A percentile compares a stretch with the other conserved stretches of the same genome.
These are phyloP conservation scores for Euryodendron excelsum DNA, from an alignment of 148 eudicot genomes.

Conservation along the genomic window DNA sequence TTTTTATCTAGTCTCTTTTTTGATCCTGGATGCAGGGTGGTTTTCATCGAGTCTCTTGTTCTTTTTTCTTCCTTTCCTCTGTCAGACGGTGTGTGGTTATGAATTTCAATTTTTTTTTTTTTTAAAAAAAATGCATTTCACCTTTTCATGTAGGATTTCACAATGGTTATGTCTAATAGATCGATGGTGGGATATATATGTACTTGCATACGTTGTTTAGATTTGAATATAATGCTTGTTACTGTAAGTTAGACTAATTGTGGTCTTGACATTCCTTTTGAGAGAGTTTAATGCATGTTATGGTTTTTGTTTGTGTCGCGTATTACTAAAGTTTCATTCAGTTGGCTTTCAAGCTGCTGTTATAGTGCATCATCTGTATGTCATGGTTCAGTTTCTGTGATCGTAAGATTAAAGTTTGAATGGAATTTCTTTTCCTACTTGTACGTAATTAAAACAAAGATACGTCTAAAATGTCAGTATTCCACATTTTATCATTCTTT, in stretches of 20 bases:
- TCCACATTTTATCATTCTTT: too few relatives aligned
- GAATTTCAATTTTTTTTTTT: neutral
- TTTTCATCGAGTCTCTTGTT: neutral
- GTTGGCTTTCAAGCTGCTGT: neutral
- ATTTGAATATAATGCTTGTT: neutral
- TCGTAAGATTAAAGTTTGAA: too few relatives aligned
- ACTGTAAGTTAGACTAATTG: too few relatives aligned
- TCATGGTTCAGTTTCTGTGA: too few relatives aligned
- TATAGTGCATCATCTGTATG: too few relatives aligned
- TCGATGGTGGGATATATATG: neutral
- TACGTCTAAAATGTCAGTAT: too few relatives aligned
- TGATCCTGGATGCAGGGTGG: too few relatives aligned
- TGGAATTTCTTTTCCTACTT: too few relatives aligned
- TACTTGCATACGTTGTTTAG: slow-evolving; percentile 9
- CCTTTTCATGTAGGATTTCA: slow-evolving; percentile 17
- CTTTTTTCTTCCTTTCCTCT: neutral
- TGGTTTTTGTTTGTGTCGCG: neutral
- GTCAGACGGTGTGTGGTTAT: slow-evolving; percentile 8
- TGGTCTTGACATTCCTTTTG: neutral
- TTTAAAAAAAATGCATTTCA: neutral
- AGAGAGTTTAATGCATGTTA: neutral
- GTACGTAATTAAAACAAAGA: too few relatives aligned
- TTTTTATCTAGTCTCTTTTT: slow-evolving; percentile 30
- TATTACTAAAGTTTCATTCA: neutral
- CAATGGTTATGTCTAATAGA: slow-evolving; percentile 10